These are phyloP conservation scores for Beauveria pseudobassiana DNA, from an alignment of 2,329 filamentous ascomycete species.

Conservation along the genomic window DNA sequence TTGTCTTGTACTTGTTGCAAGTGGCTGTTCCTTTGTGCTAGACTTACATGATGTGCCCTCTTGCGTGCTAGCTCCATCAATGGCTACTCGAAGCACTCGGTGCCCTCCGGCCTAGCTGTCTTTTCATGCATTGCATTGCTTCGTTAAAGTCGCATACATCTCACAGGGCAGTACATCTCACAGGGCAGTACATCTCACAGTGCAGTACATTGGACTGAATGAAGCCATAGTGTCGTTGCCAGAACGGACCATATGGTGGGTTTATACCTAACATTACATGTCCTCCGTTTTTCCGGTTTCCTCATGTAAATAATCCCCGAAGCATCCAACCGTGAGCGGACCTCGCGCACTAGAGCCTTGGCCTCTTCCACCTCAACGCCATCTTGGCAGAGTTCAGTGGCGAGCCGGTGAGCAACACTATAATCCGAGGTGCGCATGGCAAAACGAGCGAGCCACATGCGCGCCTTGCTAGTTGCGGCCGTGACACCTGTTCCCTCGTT, in stretches of 20 bases:
- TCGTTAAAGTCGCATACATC: no score
- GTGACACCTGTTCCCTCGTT: constrained; percentile 72
- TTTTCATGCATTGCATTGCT: no score
- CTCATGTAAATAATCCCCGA: constrained; percentile 20
- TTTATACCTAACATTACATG: not conserved
- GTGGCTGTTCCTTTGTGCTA: not conserved
- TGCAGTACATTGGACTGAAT: no score
- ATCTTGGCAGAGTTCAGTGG: constrained; percentile 89
- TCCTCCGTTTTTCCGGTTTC: not conserved
- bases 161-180: no score
- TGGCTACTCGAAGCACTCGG: no score
- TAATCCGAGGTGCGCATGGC: constrained; percentile 72
- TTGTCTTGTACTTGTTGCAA: not conserved
- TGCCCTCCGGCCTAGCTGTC: no score
- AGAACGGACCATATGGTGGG: not conserved
- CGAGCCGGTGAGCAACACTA: constrained; percentile 67
- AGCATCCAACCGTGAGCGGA: constrained; percentile 67
- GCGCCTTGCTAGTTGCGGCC: constrained; percentile 80
- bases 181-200: no score
- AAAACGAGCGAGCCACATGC: constrained; percentile 85
- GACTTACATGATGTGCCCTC: no score
- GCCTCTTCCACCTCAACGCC: constrained; percentile 95
- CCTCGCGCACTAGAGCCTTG: constrained; percentile 83
- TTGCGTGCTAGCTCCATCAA: no score
- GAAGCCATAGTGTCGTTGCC: no score